phyloP scores from a whole-genome alignment of 2,329 filamentous ascomycete species.

The Hypoxylon sp. region DNA sequence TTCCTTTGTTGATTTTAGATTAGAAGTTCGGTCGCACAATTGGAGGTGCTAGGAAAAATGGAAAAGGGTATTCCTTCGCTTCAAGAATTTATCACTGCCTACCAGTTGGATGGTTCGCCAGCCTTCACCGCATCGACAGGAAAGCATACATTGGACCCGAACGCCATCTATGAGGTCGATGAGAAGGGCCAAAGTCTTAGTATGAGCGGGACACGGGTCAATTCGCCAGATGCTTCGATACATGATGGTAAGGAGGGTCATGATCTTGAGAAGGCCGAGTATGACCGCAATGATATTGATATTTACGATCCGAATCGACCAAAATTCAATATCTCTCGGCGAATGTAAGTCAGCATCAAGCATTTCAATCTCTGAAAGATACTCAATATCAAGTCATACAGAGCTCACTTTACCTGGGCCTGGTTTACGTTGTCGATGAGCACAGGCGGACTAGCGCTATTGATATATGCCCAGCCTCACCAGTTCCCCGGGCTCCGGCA shows the following conservation, averaged over 20 bases:
- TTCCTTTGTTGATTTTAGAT: neutral
- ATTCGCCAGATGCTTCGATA: slow-evolving; percentile 47
- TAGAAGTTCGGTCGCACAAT: neutral
- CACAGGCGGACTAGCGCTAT: slow-evolving; percentile 76
- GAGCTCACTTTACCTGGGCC: slow-evolving; percentile 74
- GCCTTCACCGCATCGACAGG: neutral
- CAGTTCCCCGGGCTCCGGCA: slow-evolving; percentile 73
- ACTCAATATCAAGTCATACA: slow-evolving; percentile 9
- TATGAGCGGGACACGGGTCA: slow-evolving; percentile 40
- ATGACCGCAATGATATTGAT: slow-evolving; percentile 40
- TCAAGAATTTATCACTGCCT: neutral
- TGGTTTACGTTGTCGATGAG: slow-evolving; percentile 85
- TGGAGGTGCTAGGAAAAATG: slow-evolving; percentile 10
- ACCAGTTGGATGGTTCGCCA: slow-evolving; percentile 1
- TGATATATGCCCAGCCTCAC: slow-evolving; percentile 75
- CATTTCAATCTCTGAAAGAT: neutral
- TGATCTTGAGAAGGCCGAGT: slow-evolving; percentile 41
- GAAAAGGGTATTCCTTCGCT: slow-evolving; percentile 14
- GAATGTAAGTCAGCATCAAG: slow-evolving; percentile 56
- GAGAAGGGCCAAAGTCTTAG: slow-evolving; percentile 32
- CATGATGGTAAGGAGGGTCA: slow-evolving; percentile 44
- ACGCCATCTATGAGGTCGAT: slow-evolving; percentile 13
- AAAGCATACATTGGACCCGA: neutral
- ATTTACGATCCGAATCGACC: slow-evolving; percentile 55
- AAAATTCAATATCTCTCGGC: slow-evolving; percentile 59